phyloP scores from a whole-genome alignment of 495 filamentous ascomycete species.

The Podospora anserina region DNA sequence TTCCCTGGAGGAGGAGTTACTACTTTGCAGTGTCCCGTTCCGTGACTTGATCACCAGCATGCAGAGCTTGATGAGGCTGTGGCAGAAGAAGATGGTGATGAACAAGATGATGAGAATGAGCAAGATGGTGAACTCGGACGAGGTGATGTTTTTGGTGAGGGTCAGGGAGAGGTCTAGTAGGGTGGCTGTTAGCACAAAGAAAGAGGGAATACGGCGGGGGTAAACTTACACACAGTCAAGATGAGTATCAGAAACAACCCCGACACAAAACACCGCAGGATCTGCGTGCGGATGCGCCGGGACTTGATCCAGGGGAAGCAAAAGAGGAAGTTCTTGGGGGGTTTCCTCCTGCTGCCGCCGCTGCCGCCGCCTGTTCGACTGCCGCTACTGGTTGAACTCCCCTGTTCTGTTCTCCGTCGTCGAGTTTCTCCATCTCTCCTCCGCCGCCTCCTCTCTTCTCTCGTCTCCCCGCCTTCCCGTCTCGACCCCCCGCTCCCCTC shows the following conservation, averaged over 20 bases:
- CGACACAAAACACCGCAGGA: conserved; percentile 57
- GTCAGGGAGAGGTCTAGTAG: conserved; percentile 64
- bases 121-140: conserved; percentile 67
- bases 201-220: neutral
- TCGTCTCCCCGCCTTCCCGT: conserved; percentile 8
- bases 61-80: conserved; percentile 69
- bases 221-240: conserved; percentile 57
- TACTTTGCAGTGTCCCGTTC: conserved; percentile 8
- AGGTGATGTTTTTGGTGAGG: conserved; percentile 54
- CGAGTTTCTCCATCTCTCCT: neutral
- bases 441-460: conserved; percentile 4
- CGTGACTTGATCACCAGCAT: conserved; percentile 53
- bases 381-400: neutral
- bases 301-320: conserved; percentile 55
- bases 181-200: neutral
- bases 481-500: conserved; percentile 22
- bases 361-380: neutral
- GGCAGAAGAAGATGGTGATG: conserved; percentile 73
- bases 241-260: conserved; percentile 52
- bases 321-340: conserved; percentile 44
- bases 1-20: conserved; percentile 25
- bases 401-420: neutral
- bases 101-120: conserved; percentile 72
- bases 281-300: conserved; percentile 50
- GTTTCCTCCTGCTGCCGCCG: conserved; percentile 13